Evolutionary conservation across 2,329 filamentous ascomycete species (phyloP).

Genomic region (Paracorniculantispora psalliotae): DNA sequence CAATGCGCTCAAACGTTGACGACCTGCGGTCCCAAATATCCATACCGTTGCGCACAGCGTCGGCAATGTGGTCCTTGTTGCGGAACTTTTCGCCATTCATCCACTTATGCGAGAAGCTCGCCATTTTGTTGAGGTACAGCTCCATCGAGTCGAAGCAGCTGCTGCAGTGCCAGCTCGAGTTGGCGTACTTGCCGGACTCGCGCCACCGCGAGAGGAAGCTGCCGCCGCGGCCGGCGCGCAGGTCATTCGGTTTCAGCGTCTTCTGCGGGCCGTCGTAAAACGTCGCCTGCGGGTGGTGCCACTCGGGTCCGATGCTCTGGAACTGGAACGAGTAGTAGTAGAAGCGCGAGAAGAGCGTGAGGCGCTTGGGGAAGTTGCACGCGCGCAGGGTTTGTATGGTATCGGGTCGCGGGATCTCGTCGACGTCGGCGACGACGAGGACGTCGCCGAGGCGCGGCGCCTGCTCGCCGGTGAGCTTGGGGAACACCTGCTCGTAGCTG

Average conservation of each 20-base stretch:
- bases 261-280: constrained; percentile 34
- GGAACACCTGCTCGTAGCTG: constrained; percentile 53
- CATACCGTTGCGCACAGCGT: constrained; percentile 44
- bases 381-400: constrained; percentile 43
- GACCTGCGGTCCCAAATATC: constrained; percentile 51
- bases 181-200: constrained; percentile 31
- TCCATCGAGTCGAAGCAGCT: constrained; percentile 54
- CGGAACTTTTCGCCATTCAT: constrained; percentile 47
- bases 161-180: constrained; percentile 59
- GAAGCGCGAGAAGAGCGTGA: constrained; percentile 47
- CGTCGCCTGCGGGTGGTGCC: constrained; percentile 58
- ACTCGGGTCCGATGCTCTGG: constrained; percentile 35
- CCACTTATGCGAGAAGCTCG: constrained; percentile 49
- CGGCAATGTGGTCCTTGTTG: constrained; percentile 43
- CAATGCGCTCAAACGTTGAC: constrained; percentile 45
- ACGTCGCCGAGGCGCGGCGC: constrained; percentile 47
- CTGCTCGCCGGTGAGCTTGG: constrained; percentile 36
- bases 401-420: constrained; percentile 53
- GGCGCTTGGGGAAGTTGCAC: constrained; percentile 48
- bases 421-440: constrained; percentile 55
- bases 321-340: constrained; percentile 57
- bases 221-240: constrained; percentile 44
- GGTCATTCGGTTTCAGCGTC: constrained; percentile 49
- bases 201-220: constrained; percentile 6
- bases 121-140: constrained; percentile 52